These are phyloP conservation scores for Trichoderma sp. DNA, from an alignment of 2,329 filamentous ascomycete species.

Conservation along the genomic window DNA sequence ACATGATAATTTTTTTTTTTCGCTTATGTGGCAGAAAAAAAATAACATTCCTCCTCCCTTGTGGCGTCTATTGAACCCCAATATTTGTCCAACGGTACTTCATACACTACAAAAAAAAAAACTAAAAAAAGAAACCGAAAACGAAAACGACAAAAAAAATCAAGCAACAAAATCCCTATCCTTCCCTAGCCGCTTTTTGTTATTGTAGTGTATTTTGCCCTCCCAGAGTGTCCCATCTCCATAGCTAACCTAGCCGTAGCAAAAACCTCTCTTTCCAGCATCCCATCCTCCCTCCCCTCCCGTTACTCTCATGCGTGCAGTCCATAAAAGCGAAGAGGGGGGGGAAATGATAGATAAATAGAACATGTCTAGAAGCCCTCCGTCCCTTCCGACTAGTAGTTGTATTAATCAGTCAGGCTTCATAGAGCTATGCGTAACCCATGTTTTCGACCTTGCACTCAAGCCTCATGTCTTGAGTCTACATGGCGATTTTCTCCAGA, in stretches of 20 bases:
- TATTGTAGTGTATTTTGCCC: neutral
- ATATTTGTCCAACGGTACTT: constrained; percentile 13
- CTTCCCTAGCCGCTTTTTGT: neutral
- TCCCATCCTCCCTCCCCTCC: neutral
- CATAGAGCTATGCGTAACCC: neutral
- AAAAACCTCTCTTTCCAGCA: neutral
- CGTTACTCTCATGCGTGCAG: neutral
- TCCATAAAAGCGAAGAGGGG: neutral
- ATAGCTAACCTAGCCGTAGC: neutral
- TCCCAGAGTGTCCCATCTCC: neutral
- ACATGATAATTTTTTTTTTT: neutral
- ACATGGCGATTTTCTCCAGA: neutral
- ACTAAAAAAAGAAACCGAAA: neutral
- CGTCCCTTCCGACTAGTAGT: neutral
- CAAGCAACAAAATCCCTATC: neutral
- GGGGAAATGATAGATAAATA: neutral
- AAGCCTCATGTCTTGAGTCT: neutral
- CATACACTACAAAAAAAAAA: constrained; percentile 12
- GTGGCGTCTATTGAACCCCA: constrained; percentile 12
- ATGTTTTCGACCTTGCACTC: neutral
- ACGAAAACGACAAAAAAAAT: too few relatives aligned
- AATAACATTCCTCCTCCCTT: neutral
- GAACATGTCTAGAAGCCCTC: neutral
- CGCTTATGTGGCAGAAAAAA: neutral
- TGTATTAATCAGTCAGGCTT: neutral